A percentile compares a stretch with the other conserved stretches of the same genome.
Conservation (phyloP, 2,329 filamentous ascomycete species). For the Malbranchea cinnamomea region DNA sequence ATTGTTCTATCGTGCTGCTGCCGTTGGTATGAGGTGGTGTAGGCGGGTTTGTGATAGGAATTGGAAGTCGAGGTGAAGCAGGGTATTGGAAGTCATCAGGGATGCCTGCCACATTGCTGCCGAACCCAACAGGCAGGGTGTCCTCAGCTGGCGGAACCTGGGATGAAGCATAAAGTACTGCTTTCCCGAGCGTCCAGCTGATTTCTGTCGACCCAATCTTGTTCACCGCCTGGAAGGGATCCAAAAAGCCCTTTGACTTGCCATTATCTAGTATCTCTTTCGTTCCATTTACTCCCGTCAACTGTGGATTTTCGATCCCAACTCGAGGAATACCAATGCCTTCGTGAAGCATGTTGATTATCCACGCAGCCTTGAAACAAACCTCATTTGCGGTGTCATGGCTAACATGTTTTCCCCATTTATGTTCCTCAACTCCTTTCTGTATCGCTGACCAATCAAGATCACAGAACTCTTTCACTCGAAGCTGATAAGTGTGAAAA, state of each 20-base stretch:
- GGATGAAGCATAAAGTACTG: constrained; percentile 85
- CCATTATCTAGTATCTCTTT: constrained; percentile 52
- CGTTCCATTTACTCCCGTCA: constrained; percentile 51
- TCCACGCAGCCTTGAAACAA: constrained; percentile 96
- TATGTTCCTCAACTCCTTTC: constrained; percentile 45
- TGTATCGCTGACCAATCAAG: constrained; percentile 69
- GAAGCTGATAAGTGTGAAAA: constrained; percentile 72
- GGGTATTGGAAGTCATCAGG: constrained; percentile 75
- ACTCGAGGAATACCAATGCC: constrained; percentile 86
- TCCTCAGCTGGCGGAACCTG: constrained; percentile 56
- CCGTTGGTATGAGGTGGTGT: constrained; percentile 16
- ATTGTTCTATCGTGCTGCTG: constrained; percentile 34
- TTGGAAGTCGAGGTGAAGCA: constrained; percentile 22
- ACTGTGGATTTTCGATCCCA: constrained; percentile 51
- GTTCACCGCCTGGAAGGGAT: constrained; percentile 84
- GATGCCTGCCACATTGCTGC: constrained; percentile 57
- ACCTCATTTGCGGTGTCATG: constrained; percentile 64
- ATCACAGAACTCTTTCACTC: constrained; percentile 72
- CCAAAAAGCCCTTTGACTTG: constrained; percentile 60
- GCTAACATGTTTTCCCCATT: constrained; percentile 63
- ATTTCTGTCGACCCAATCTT: constrained; percentile 86
- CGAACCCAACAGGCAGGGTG: constrained; percentile 74
- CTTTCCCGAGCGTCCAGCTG: constrained; percentile 94
- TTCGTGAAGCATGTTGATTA: constrained; percentile 91
- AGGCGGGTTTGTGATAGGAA: constrained; percentile 14